phyloP scores from a whole-genome alignment of 192 early-diverging fungal genomes.

The Phlyctochytrium bullatum region DNA sequence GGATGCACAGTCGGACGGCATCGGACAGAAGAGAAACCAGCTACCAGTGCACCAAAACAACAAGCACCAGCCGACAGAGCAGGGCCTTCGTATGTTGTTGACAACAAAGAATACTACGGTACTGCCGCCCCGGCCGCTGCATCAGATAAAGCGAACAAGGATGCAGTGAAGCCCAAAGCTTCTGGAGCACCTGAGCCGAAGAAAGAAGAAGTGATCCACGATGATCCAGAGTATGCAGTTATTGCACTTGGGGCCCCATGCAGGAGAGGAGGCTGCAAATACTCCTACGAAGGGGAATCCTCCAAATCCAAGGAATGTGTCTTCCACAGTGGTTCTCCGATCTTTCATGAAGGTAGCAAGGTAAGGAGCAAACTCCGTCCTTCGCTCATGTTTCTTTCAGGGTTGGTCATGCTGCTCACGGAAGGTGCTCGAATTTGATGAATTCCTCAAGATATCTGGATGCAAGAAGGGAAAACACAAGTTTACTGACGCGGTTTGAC shows the following conservation, averaged over 20 bases:
- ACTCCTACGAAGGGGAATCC: slow-evolving; percentile 60
- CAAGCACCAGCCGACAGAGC: slow-evolving; percentile 37
- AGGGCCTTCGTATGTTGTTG: slow-evolving; percentile 19
- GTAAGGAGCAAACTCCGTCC: slow-evolving; percentile 4
- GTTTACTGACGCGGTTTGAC: slow-evolving; percentile 60
- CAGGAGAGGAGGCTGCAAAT: slow-evolving; percentile 77
- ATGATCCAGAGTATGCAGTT: slow-evolving; percentile 72
- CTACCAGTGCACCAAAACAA: too few relatives aligned
- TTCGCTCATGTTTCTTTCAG: slow-evolving; percentile 3
- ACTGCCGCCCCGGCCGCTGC: slow-evolving; percentile 26
- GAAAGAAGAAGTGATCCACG: slow-evolving; percentile 55
- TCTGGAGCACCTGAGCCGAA: slow-evolving; percentile 43
- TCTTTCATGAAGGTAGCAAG: slow-evolving; percentile 99
- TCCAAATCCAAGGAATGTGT: slow-evolving; percentile 60
- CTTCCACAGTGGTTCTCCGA: slow-evolving; percentile 84
- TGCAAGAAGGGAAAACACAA: slow-evolving; percentile 88
- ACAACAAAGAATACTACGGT: slow-evolving; percentile 41
- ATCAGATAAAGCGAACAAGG: slow-evolving; percentile 24
- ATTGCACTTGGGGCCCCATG: slow-evolving; percentile 76
- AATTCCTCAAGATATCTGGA: slow-evolving; percentile 93
- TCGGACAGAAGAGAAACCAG: slow-evolving; percentile 34
- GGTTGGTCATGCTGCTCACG: slow-evolving; percentile 96
- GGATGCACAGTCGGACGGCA: slow-evolving; percentile 83
- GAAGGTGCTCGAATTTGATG: slow-evolving; percentile 96
- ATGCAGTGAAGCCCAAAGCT: slow-evolving; percentile 16